Conservation (phyloP, 1,139 yeast species). For the Saccharomyces hybrid region DNA sequence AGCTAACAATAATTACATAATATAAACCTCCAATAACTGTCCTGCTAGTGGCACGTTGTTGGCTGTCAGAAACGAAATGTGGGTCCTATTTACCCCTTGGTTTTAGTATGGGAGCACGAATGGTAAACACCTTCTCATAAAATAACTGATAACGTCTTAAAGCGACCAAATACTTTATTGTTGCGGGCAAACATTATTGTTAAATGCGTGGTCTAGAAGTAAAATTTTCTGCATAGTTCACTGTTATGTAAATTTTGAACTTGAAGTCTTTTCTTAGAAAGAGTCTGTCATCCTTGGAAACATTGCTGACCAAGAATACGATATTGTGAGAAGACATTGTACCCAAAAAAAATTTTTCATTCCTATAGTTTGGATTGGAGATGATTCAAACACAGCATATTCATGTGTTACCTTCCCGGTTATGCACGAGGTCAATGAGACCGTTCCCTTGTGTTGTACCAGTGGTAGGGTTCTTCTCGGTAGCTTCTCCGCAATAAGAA, state of each 20-base stretch:
- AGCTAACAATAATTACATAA: neutral
- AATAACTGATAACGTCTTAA: neutral
- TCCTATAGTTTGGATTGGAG: neutral
- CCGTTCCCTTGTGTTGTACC: neutral
- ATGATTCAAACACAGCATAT: neutral
- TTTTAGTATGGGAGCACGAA: neutral
- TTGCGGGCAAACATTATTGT: neutral
- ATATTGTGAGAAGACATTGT: neutral
- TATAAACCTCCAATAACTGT: neutral
- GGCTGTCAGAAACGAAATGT: neutral
- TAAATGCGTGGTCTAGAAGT: neutral
- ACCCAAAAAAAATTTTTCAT: neutral
- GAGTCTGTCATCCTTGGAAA: too few relatives aligned
- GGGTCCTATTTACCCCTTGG: neutral
- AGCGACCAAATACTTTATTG: neutral
- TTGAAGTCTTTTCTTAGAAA: neutral
- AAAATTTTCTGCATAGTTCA: neutral
- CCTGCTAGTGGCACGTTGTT: neutral
- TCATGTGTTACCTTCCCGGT: neutral
- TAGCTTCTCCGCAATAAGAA: too few relatives aligned
- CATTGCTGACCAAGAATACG: neutral
- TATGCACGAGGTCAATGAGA: neutral
- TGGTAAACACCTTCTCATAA: neutral
- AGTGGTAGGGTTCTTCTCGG: too few relatives aligned
- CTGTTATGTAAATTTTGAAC: neutral